Evolutionary conservation across 768 basidiomycete species (phyloP).

Genomic region (Tephrocybe sp.): DNA sequence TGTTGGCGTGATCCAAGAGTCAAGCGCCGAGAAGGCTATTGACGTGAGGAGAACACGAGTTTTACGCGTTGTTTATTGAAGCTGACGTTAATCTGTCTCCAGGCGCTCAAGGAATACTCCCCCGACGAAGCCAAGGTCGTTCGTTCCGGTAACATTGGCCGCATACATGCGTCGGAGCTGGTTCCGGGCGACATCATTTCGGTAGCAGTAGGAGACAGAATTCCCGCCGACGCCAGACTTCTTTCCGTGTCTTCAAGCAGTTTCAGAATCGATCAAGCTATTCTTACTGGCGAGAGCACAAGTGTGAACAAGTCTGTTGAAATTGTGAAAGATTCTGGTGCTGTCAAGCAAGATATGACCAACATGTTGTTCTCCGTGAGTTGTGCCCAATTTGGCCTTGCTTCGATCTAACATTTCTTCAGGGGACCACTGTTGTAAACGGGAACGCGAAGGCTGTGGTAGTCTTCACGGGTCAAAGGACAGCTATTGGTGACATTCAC

Average conservation of each 20-base stretch:
- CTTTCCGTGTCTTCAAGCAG: slow-evolving; percentile 88
- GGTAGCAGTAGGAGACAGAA: slow-evolving; percentile 90
- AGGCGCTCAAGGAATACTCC: slow-evolving; percentile 97
- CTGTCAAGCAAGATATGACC: slow-evolving; percentile 97
- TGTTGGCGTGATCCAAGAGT: slow-evolving; percentile 96
- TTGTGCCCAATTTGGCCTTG: slow-evolving; percentile 7
- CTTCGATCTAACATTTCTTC: not conserved
- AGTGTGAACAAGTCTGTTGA: slow-evolving; percentile 82
- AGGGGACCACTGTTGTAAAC: slow-evolving; percentile 97
- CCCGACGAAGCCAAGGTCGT: slow-evolving; percentile 94
- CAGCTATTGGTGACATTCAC: slow-evolving; percentile 97
- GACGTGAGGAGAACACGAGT: slow-evolving; percentile 60
- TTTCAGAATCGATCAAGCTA: slow-evolving; percentile 94
- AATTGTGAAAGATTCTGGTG: slow-evolving; percentile 65
- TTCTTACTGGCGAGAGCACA: slow-evolving; percentile 90
- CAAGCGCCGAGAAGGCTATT: slow-evolving; percentile 94
- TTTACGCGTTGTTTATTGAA: slow-evolving; percentile 8
- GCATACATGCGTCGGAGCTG: slow-evolving; percentile 83
- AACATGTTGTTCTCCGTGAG: slow-evolving; percentile 93
- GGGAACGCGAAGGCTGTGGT: slow-evolving; percentile 88
- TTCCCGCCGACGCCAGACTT: slow-evolving; percentile 92
- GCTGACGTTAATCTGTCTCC: slow-evolving; percentile 6
- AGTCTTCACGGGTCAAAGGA: slow-evolving; percentile 78
- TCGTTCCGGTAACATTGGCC: slow-evolving; percentile 64
- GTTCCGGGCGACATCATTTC: slow-evolving; percentile 94